Percentiles rank a stretch among this genome's conserved stretches.
These are phyloP conservation scores for Wickerhamiella nectarea DNA, from an alignment of 805 yeast genomes.

Conservation along the genomic window DNA sequence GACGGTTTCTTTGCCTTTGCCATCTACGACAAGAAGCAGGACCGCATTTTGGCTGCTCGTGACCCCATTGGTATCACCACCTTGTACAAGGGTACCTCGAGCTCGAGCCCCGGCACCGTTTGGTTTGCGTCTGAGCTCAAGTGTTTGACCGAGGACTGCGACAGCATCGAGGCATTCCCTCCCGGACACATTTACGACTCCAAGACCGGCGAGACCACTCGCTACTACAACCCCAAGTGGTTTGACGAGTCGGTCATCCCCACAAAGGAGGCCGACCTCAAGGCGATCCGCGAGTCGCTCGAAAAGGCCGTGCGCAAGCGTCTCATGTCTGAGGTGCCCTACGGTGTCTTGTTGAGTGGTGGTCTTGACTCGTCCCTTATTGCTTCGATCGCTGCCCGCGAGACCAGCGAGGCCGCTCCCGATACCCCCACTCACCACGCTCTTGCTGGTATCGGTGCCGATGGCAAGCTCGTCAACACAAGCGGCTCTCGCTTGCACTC, in stretches of 20 bases:
- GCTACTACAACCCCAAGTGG: constrained; percentile 92
- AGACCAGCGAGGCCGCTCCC: constrained; percentile 65
- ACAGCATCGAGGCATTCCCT: constrained; percentile 83
- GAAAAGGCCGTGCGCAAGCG: constrained; percentile 97
- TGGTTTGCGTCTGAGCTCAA: constrained; percentile 92
- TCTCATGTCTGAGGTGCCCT: constrained; percentile 98
- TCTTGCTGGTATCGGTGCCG: constrained; percentile 83
- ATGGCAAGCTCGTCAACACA: constrained; percentile 62
- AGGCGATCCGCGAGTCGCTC: constrained; percentile 57
- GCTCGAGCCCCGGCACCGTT: constrained; percentile 54
- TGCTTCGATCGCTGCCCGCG: constrained; percentile 95
- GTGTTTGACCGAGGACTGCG: constrained; percentile 90
- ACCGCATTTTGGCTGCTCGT: constrained; percentile 90
- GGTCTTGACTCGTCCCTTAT: constrained; percentile 95
- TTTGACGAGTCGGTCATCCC: constrained; percentile 75
- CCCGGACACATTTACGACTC: constrained; percentile 98
- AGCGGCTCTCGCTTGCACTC: constrained; percentile 68
- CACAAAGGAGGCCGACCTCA: constrained; percentile 58
- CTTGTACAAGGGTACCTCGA: constrained; percentile 80
- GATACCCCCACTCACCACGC: constrained; percentile 50
- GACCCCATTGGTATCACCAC: constrained; percentile 98
- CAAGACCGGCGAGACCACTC: constrained; percentile 64
- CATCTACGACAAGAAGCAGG: constrained; percentile 67
- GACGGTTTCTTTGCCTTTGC: constrained; percentile 99
- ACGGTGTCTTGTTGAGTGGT: constrained; percentile 93